Percentiles rank a stretch among this genome's conserved stretches.
Evolutionary conservation across 208 protist species (phyloP).

Genomic region (Porcisia deanei): DNA sequence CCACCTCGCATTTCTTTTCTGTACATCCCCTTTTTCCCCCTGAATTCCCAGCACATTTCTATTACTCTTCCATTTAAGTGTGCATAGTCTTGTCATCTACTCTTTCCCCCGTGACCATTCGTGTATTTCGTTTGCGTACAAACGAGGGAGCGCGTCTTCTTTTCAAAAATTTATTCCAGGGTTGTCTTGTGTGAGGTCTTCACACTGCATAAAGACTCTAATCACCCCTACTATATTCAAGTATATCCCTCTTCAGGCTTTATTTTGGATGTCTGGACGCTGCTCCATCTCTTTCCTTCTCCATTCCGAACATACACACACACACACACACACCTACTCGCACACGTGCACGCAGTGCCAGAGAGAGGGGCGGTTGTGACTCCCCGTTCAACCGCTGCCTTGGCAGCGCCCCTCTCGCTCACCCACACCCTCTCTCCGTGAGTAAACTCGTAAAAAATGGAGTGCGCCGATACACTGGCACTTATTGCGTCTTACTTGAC

Average conservation of each 20-base stretch:
- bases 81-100: background rate
- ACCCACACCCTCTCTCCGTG: too few species aligned
- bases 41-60: background rate
- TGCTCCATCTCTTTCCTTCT: background rate
- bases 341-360: too few species aligned
- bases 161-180: too few species aligned
- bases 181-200: too few species aligned
- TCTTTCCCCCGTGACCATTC: background rate
- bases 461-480: conserved; percentile 52
- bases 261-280: background rate
- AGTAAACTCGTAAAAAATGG: conserved; percentile 23
- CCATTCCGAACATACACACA: background rate
- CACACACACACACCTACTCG: background rate
- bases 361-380: background rate
- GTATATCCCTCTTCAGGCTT: background rate
- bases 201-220: background rate
- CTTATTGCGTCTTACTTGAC: conserved; percentile 52
- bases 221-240: background rate
- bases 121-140: background rate
- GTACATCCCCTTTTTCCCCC: background rate
- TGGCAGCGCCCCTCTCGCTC: background rate
- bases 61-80: too few species aligned
- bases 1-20: background rate
- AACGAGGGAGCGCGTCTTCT: background rate
- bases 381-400: background rate